Evolutionary conservation across 371 early-diverging fungal genomes (phyloP).

Genomic region (Choanephora cucurbitarum): DNA sequence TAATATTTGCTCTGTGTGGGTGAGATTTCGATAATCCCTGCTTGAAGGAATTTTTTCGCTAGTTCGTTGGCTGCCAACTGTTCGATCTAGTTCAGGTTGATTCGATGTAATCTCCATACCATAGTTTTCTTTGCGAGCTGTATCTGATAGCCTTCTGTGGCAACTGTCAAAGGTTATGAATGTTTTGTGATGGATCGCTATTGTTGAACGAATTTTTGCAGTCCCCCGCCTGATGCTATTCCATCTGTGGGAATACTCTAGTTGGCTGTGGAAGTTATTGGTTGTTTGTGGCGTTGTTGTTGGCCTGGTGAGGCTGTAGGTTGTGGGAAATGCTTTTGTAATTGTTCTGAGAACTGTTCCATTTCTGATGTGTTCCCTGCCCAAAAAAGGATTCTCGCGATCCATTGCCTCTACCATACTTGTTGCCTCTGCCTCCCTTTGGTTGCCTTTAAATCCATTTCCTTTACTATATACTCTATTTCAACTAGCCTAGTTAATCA

Average conservation of each 20-base stretch:
- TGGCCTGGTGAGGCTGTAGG: neutral
- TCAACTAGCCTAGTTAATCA: slow-evolving; percentile 1
- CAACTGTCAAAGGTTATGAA: slow-evolving; percentile 1
- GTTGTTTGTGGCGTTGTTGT: neutral
- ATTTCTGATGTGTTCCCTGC: neutral
- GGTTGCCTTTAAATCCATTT: neutral
- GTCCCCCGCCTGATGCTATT: slow-evolving; percentile 7
- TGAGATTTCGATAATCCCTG: slow-evolving; percentile 7
- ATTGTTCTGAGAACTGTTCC: neutral
- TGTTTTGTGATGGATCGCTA: slow-evolving; percentile 3
- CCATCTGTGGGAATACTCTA: slow-evolving; percentile 5
- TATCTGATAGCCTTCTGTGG: slow-evolving; percentile 9
- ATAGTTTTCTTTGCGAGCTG: neutral
- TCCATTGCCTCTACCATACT: neutral
- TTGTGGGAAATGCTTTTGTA: neutral
- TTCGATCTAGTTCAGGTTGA: neutral
- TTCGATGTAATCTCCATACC: neutral
- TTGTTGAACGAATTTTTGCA: neutral
- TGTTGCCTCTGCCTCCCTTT: neutral
- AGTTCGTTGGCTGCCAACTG: slow-evolving; percentile 2
- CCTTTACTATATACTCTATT: neutral
- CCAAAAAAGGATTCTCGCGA: neutral
- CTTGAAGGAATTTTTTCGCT: neutral
- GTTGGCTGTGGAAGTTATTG: neutral
- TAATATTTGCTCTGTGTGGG: neutral